Conservation (phyloP, 2,329 filamentous ascomycete genomes). For the Fusarium caatingaense region DNA sequence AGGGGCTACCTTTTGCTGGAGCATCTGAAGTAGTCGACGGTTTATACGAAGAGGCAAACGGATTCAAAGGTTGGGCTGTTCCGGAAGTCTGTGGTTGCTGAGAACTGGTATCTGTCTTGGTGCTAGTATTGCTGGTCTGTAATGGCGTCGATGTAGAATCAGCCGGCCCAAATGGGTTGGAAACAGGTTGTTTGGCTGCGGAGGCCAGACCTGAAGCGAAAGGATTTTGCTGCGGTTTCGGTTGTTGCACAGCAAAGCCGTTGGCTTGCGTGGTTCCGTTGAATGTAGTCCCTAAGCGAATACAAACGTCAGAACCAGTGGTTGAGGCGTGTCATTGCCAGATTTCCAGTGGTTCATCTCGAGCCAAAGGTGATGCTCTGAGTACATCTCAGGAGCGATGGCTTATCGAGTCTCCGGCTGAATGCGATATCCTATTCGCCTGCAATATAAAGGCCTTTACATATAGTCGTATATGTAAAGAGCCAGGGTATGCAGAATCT, state of each 20-base stretch:
- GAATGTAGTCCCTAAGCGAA: constrained; percentile 44
- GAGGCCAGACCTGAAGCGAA: constrained; percentile 36
- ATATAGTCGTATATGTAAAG: constrained; percentile 20
- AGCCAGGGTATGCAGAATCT: constrained; percentile 41
- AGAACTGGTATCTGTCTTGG: constrained; percentile 4
- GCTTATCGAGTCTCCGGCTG: constrained; percentile 45
- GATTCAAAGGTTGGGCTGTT: constrained; percentile 15
- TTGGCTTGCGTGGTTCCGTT: constrained; percentile 36
- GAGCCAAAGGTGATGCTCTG: constrained; percentile 38
- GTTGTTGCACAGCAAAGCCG: constrained; percentile 33
- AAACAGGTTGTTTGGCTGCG: constrained; percentile 9
- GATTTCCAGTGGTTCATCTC: constrained; percentile 47
- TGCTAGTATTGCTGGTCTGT: constrained; percentile 7
- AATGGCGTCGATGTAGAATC: constrained; percentile 13
- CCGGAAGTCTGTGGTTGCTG: constrained; percentile 4
- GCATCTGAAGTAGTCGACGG: constrained; percentile 1
- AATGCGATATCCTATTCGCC: constrained; percentile 41
- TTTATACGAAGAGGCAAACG: constrained; percentile 30
- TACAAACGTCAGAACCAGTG: constrained; percentile 48
- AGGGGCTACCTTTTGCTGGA: constrained; percentile 20
- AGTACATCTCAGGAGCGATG: constrained; percentile 33
- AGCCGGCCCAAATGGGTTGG: constrained; percentile 39
- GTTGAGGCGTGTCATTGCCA: constrained; percentile 43
- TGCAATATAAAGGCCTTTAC: constrained; percentile 28
- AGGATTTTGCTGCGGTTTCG: constrained; percentile 34